Base-by-base conservation (phyloP, 345 rosid species). In the Melastoma malabathricum region DNA sequence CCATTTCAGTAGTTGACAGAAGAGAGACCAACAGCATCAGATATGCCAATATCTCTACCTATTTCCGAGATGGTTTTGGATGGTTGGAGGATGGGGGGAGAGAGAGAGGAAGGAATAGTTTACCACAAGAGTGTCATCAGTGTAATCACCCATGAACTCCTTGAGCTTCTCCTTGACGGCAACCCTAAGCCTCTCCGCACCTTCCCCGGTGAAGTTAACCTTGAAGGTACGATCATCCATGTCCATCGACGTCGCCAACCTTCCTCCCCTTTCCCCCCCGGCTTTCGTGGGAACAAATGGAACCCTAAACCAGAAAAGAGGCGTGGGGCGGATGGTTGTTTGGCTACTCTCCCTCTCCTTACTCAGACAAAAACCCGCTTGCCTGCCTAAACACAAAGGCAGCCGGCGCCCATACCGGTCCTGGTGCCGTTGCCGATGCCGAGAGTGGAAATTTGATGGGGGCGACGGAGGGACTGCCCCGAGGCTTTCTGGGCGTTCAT, bases 101-200 rank as follows among this genome's bases (percentile, higher is more conserved):
- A 25, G 34, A 16, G 13, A 14, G 46, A 45, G 20, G 13, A 17
- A 29, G 20, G 17, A 18, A 41, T 14, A 29, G 13, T 20, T 19
- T 72, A 93, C 97, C 96, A 88, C 97, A 17, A 93, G 99, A 49
- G 75, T 83, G 56, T 93, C 97, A 62, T 93, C 99, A 15, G 99
- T 81, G 74, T 93, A 93, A 61, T 93, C 89, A 45, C 92, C 97
- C 97, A 93, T 85, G 65, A 73, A 85, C 75, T 93, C 96, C 77
- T 88, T 85, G 51, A 93, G 84, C 64, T 88, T 93, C 52, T 71
- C 80, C 60, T 48, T 81, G 47, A 93, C 85, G 54, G 51, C 61
- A 18, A 79, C 81, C 66, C 83, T 79, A 77, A 93, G 65, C 72
- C 65, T 80, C 1, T 73, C 72, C 27, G 67, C 89, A 58, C 99